phyloP scores from a whole-genome alignment of 2,329 filamentous ascomycete genomes.

The Phaeomoniella chlamydospora region DNA sequence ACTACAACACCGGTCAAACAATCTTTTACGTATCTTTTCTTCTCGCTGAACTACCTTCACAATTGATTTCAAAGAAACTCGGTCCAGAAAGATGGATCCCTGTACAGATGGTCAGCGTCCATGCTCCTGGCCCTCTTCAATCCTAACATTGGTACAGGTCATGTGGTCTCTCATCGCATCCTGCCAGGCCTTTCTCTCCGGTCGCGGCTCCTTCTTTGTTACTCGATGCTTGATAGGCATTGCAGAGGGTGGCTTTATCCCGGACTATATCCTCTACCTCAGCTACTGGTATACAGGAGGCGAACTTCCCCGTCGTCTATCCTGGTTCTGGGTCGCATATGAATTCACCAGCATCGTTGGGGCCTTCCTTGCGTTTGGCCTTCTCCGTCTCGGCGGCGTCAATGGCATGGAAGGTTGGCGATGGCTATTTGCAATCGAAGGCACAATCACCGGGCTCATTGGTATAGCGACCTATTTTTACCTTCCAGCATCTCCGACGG shows the following conservation, averaged over 20 bases:
- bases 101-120: slow-evolving; percentile 31
- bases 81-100: slow-evolving; percentile 42
- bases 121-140: not conserved
- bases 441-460: slow-evolving; percentile 22
- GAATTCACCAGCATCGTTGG: slow-evolving; percentile 22
- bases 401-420: slow-evolving; percentile 13
- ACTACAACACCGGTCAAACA: slow-evolving; percentile 32
- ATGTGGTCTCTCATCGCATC: slow-evolving; percentile 18
- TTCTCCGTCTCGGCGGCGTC: slow-evolving; percentile 19
- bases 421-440: slow-evolving; percentile 20
- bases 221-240: slow-evolving; percentile 28
- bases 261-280: slow-evolving; percentile 34
- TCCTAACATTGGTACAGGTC: no score
- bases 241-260: slow-evolving; percentile 32
- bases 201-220: slow-evolving; percentile 22
- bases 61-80: slow-evolving; percentile 39
- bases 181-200: slow-evolving; percentile 30
- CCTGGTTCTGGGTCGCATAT: slow-evolving; percentile 48
- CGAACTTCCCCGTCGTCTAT: slow-evolving; percentile 28
- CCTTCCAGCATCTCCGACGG: slow-evolving; percentile 43
- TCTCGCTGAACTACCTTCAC: slow-evolving; percentile 39
- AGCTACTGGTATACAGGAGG: slow-evolving; percentile 55
- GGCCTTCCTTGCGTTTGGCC: slow-evolving; percentile 25
- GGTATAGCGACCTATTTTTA: slow-evolving; percentile 27
- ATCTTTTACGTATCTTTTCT: slow-evolving; percentile 40